These are phyloP conservation scores for Stemphylium lycopersici DNA, from an alignment of 2,329 filamentous ascomycete species.

Conservation along the genomic window DNA sequence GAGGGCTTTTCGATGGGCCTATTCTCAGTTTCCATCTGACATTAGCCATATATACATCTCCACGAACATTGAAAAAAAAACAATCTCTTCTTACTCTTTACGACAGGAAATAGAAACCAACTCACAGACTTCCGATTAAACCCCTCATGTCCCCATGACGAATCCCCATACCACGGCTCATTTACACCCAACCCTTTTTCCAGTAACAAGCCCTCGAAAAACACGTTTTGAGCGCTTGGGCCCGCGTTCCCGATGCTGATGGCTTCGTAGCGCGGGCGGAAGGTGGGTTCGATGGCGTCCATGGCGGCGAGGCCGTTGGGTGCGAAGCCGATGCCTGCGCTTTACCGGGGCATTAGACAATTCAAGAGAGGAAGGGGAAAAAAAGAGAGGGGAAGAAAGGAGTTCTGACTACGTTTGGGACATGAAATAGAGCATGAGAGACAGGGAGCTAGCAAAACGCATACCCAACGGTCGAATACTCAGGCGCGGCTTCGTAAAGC, in stretches of 20 bases:
- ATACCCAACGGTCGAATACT: constrained; percentile 31
- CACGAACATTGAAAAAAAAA: too few relatives aligned
- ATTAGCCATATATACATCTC: background rate
- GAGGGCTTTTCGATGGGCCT: constrained; percentile 52
- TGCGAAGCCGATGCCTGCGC: constrained; percentile 43
- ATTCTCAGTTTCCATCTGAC: constrained; percentile 31
- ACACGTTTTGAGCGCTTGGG: constrained; percentile 47
- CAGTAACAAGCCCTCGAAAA: constrained; percentile 52
- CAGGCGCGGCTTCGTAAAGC: constrained; percentile 35
- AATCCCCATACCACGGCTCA: constrained; percentile 6
- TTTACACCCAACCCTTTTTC: constrained; percentile 46
- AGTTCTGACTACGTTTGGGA: background rate
- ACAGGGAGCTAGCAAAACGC: too few relatives aligned
- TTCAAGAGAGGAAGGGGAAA: too few relatives aligned
- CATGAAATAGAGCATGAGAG: background rate
- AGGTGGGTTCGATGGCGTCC: constrained; percentile 50
- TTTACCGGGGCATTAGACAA: background rate
- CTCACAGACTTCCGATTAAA: constrained; percentile 4
- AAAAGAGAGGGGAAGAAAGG: too few relatives aligned
- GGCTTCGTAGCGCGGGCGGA: constrained; percentile 48
- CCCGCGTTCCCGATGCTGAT: constrained; percentile 50
- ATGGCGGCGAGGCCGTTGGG: constrained; percentile 53
- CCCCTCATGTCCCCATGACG: constrained; percentile 38
- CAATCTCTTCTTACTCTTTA: too few relatives aligned
- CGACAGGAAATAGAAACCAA: constrained; percentile 1